Evolutionary conservation across 331 rosid species (phyloP), one percentile per base, ranked within the genome.

Genomic region (Pyracantha coccinea): DNA sequence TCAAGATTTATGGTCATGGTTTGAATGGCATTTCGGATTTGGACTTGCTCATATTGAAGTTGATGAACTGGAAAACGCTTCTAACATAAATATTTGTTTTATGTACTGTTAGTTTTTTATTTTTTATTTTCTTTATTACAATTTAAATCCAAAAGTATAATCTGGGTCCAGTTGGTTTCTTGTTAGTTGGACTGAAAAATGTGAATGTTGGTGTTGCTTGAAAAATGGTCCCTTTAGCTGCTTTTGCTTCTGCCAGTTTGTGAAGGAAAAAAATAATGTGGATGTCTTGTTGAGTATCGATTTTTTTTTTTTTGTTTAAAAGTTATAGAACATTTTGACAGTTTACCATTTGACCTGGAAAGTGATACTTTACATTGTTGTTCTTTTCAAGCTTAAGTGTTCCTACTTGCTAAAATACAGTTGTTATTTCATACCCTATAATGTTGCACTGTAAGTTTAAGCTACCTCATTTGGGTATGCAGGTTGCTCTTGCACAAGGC

Each of bases 401-500:
- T 11, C 15, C 10, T 2, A 9, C 38, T 7, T 19, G 4, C 5
- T 47, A n/a, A 64, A 20, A 9, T 65, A 1, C 45, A 15, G 8
- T 52, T 27, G 8, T 74, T 17, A 8, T 31, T 38, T 38, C 23
- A 10, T 24, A 52, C 8, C 23, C 55, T 1, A 16, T 24, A 25
- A 72, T 41, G 77, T 69, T 55, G 31, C 68, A 41, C 58, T 77
- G 59, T 66, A 17, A 78, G 62, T 81, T 86, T 31, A 76, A 66
- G 57, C 57, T 72, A 73, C 72, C 50, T 62, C 17, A 57, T 83
- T 9, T 84, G 82, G 76, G 59, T 75, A 68, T 86, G 77, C 75
- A 95, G 99, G 99, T 95, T 82, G 89, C 96, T 82, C 96, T 95
- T 50, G 99, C 99, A 47, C 98, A 95, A 82, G 86, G 97, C 60